A percentile compares a stretch with the other conserved stretches of the same genome.
These are phyloP conservation scores for Zygosaccharomyces bailii DNA, from an alignment of 805 yeast species.

Conservation along the genomic window DNA sequence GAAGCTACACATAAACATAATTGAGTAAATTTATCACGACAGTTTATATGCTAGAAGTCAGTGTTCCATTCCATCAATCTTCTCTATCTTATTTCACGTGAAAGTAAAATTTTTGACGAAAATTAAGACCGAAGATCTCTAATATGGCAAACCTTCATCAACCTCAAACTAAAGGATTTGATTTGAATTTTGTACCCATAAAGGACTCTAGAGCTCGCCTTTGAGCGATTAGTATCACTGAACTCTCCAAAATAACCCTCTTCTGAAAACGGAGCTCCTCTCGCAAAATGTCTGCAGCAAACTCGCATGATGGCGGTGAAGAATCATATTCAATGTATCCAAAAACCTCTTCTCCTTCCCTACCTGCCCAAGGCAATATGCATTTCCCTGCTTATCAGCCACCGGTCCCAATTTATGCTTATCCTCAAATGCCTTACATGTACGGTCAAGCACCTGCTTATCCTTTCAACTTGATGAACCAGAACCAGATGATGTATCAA, in stretches of 20 bases:
- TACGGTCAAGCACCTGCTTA: slow-evolving; percentile 30
- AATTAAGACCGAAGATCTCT: neutral
- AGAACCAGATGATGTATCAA: slow-evolving; percentile 29
- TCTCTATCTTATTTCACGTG: neutral
- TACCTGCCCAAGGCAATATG: slow-evolving; percentile 31
- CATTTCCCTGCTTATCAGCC: slow-evolving; percentile 31
- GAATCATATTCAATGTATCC: slow-evolving; percentile 38
- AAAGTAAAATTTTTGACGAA: slow-evolving; percentile 4
- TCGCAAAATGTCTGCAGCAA: slow-evolving; percentile 16
- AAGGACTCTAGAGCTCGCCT: neutral
- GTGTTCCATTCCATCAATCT: neutral
- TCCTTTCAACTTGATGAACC: slow-evolving; percentile 32
- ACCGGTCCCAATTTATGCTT: slow-evolving; percentile 31
- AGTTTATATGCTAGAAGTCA: no score
- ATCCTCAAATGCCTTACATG: slow-evolving; percentile 30
- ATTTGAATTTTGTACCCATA: no score
- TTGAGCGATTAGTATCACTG: neutral
- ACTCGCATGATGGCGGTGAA: slow-evolving; percentile 21
- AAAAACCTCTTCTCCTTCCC: slow-evolving; percentile 33
- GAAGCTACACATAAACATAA: slow-evolving; percentile 34
- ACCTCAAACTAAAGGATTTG: no score
- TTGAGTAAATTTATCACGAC: slow-evolving; percentile 15
- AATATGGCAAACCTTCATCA: neutral
- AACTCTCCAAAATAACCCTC: neutral
- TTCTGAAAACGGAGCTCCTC: neutral